A percentile compares a stretch with the other conserved stretches of the same genome.
phyloP scores from a whole-genome alignment of 1,284 basidiomycete genomes.

The Xerocomus amazonicus region DNA sequence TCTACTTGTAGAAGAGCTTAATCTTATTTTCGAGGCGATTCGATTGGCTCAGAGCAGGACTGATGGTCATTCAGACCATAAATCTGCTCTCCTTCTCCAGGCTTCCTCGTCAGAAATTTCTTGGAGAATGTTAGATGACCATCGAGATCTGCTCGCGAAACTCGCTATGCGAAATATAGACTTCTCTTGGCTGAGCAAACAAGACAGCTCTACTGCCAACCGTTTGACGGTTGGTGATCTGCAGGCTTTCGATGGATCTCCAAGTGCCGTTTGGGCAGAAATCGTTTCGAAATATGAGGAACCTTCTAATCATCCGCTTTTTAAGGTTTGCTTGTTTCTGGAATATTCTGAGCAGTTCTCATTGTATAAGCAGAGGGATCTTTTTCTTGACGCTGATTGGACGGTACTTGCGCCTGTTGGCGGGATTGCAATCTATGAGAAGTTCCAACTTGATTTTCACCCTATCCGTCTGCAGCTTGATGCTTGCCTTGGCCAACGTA shows the following conservation, averaged over 20 bases:
- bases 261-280: conserved; percentile 83
- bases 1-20: conserved; percentile 77
- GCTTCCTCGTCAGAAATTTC: conserved; percentile 86
- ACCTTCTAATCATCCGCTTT: conserved; percentile 60
- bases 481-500: conserved; percentile 73
- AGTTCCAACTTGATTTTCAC: conserved; percentile 80
- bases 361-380: conserved; percentile 44
- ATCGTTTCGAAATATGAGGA: conserved; percentile 79
- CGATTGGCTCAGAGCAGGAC: conserved; percentile 74
- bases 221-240: conserved; percentile 77
- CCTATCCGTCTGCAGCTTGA: conserved; percentile 89
- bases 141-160: conserved; percentile 78
- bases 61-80: conserved; percentile 69
- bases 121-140: conserved; percentile 89
- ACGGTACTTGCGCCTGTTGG: conserved; percentile 85
- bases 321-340: conserved; percentile 47
- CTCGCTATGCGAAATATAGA: conserved; percentile 78
- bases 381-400: conserved; percentile 77
- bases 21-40: conserved; percentile 88
- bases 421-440: conserved; percentile 88
- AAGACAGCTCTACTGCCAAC: conserved; percentile 86
- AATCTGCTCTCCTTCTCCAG: conserved; percentile 80
- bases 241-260: conserved; percentile 84
- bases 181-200: conserved; percentile 84
- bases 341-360: conserved; percentile 1